Evolutionary conservation across 352 stramenopile species (phyloP), one percentile per base, ranked within the genome.

Genomic region (Phytophthora agathidicida): DNA sequence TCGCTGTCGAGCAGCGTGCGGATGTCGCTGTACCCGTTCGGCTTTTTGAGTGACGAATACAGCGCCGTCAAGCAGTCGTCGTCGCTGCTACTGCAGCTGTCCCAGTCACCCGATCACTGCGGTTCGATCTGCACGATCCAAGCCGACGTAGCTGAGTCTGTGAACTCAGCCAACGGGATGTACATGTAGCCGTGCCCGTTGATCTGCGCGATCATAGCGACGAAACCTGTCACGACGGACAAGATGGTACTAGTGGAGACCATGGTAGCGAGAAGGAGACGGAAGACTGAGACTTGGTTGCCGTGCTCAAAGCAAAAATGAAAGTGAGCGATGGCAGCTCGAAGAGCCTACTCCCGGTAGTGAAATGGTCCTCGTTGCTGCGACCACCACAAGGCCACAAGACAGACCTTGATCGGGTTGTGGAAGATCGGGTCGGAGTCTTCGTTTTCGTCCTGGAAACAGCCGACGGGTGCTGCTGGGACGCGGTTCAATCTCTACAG

Each of bases 151-250:
- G 27, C 61, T 3, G 42, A 47, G 37, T 55, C 56, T 3, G 22
- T 46, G 33, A 75, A 75, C 42, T 75, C 66, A 20, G 66, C 38
- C 44, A 66, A 16, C 19, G 66, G 66, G 28, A 72, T 68, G 36
- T 75, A 61, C 61, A 75, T 71, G 56, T 75, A 72, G n/a, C 61
- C 66, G 37, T 75, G 61, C 3, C 49, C 55, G 13, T 38, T 52
- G 24, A 66, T 36, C 22, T 45, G 30, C 30, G 45, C 45, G 20
- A 54, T 23, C 32, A 27, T 42, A 7, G 52, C 41, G 24, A 37
- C 47, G n/a, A 53, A 28, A 1, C 19, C 43, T 22, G 33, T 28
- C 27, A 62, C 47, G 32, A 38, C 42, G 36, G 42, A 62, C 30
- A 73, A 49, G 37, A 58, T 37, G 28, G 59, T 16, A 13, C 52